A percentile compares a stretch with the other conserved stretches of the same genome.
phyloP scores from a whole-genome alignment of 306 rosid genomes.

The Prunus persica region DNA sequence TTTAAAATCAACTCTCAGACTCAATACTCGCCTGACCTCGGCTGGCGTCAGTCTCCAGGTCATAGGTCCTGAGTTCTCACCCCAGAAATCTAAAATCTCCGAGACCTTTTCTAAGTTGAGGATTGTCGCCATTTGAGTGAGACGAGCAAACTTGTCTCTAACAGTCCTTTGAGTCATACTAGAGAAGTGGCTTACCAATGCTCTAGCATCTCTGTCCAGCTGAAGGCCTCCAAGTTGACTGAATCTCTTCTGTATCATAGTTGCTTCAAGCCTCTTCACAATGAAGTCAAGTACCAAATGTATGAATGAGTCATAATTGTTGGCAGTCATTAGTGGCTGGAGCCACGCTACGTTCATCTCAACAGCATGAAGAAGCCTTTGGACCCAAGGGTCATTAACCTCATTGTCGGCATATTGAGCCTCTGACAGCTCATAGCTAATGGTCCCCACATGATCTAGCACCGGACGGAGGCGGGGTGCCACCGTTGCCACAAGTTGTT shows the following conservation, averaged over 20 bases:
- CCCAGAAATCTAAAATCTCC: constrained; percentile 97
- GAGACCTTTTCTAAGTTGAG: constrained; percentile 94
- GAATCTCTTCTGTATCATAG: constrained; percentile 94
- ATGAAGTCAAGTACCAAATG: constrained; percentile 83
- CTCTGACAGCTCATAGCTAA: constrained; percentile 87
- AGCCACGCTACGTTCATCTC: constrained; percentile 84
- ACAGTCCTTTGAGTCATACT: constrained; percentile 91
- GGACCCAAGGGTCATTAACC: constrained; percentile 99
- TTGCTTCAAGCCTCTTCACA: constrained; percentile 92
- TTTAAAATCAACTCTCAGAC: constrained; percentile 89
- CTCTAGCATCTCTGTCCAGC: constrained; percentile 91
- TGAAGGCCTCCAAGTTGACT: constrained; percentile 99
- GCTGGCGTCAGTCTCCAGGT: constrained; percentile 98
- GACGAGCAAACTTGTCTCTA: constrained; percentile 92
- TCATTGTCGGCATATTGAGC: constrained; percentile 90
- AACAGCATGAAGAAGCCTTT: constrained; percentile 90
- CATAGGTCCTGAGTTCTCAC: constrained; percentile 98
- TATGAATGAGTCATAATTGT: constrained; percentile 75
- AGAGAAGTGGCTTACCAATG: constrained; percentile 92
- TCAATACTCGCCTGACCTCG: constrained; percentile 93
- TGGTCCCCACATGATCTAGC: constrained; percentile 77
- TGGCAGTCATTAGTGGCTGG: constrained; percentile 85
- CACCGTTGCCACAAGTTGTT: constrained; percentile 78
- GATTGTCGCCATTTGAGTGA: constrained; percentile 93
- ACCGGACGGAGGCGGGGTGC: constrained; percentile 80